Evolutionary conservation across 75 land plant genomes (phyloP).

Genomic region (Cunninghamia lanceolata): DNA sequence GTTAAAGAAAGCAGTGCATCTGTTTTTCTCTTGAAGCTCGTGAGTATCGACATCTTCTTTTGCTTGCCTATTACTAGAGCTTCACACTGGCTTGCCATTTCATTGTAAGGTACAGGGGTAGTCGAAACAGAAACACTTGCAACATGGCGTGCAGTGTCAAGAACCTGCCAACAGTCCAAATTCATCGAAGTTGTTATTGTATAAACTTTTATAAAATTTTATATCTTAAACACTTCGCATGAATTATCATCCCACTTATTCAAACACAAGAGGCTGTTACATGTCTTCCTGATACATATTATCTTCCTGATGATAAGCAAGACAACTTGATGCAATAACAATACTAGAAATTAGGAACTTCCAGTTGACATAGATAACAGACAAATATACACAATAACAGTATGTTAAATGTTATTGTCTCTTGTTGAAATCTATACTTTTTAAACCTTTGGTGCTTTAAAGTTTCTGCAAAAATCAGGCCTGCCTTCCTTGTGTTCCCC

Average conservation of each 20-base stretch:
- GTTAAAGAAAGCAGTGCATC: constrained; percentile 21
- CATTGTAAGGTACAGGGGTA: constrained; percentile 68
- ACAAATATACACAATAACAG: not conserved
- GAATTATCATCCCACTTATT: not conserved
- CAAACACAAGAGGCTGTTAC: not conserved
- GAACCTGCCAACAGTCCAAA: constrained; percentile 49
- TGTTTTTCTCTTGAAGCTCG: constrained; percentile 46
- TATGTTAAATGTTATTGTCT: not conserved
- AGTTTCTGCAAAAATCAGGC: not conserved
- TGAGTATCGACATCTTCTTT: constrained; percentile 72
- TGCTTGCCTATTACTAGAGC: constrained; percentile 81
- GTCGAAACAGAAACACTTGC: constrained; percentile 64
- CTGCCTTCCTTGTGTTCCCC: not conserved
- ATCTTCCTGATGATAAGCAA: not conserved
- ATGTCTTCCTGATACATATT: not conserved
- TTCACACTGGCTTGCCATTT: constrained; percentile 89
- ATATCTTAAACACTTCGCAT: not conserved
- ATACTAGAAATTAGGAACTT: not conserved
- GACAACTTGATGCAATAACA: not conserved
- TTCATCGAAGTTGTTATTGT: not conserved
- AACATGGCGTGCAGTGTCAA: constrained; percentile 77
- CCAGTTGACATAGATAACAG: not conserved
- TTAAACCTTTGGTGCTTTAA: too few species aligned
- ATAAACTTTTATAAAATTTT: not conserved
- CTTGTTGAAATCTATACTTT: too few species aligned